phyloP scores from a whole-genome alignment of 306 rosid genomes.

The Castanea crenata region DNA sequence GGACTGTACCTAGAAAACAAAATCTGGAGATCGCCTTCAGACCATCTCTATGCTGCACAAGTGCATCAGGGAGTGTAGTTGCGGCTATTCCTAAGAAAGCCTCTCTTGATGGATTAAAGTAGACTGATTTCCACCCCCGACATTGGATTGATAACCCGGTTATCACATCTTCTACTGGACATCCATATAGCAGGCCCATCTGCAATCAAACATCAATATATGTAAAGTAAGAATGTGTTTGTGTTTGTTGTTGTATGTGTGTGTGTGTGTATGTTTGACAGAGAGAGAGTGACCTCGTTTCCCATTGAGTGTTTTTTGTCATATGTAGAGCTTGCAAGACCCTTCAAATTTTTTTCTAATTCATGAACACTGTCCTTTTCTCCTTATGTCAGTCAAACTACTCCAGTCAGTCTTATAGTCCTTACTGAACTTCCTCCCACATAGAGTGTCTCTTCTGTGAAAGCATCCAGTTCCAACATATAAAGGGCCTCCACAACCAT shows the following conservation, averaged over 20 bases:
- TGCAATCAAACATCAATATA: conserved; percentile 22
- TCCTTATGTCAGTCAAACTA: conserved; percentile 15
- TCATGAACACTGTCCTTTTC: conserved; percentile 22
- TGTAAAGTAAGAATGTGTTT: background rate
- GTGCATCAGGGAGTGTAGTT: conserved; percentile 44
- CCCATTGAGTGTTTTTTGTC: conserved; percentile 81
- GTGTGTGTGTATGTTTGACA: no score
- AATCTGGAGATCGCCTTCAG: conserved; percentile 71
- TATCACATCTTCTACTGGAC: conserved; percentile 79
- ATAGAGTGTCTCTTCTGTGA: conserved; percentile 68
- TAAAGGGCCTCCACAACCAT: conserved; percentile 69
- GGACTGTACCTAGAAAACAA: conserved; percentile 60
- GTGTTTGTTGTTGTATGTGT: background rate
- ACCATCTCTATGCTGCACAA: conserved; percentile 84
- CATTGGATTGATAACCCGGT: conserved; percentile 66
- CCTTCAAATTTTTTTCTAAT: conserved; percentile 47
- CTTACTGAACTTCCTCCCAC: conserved; percentile 51
- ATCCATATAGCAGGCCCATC: conserved; percentile 74
- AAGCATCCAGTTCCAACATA: conserved; percentile 77
- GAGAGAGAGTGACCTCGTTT: conserved; percentile 45
- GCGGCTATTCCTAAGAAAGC: conserved; percentile 74
- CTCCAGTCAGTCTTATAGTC: conserved; percentile 34
- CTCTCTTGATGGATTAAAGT: conserved; percentile 55
- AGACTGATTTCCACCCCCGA: conserved; percentile 75
- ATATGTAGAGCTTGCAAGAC: conserved; percentile 60